Conservation (phyloP, 495 filamentous ascomycete genomes). For the Penicillium roqueforti region DNA sequence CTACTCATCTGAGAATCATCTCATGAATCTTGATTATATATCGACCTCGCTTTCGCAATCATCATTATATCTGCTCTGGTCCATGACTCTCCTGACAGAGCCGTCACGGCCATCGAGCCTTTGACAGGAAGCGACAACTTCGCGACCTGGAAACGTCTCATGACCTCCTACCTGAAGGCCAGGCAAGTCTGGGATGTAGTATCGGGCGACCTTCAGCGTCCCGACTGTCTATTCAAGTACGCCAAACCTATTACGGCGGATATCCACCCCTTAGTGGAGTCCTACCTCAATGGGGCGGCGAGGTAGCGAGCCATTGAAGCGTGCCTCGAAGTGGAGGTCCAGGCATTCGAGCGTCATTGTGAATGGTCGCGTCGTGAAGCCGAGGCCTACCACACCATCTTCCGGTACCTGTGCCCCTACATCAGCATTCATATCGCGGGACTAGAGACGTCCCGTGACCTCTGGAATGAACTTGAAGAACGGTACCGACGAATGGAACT, state of each 20-base stretch:
- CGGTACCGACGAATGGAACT: background rate
- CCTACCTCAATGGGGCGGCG: slow-evolving; percentile 7
- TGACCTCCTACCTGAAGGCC: slow-evolving; percentile 16
- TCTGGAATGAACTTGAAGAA: background rate
- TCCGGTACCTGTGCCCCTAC: background rate
- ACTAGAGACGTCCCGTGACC: background rate
- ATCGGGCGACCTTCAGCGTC: slow-evolving; percentile 8
- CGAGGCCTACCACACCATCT: background rate
- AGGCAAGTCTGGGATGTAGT: slow-evolving; percentile 14
- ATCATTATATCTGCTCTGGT: slow-evolving; percentile 28
- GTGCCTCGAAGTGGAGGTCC: slow-evolving; percentile 12
- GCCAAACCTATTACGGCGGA: slow-evolving; percentile 7
- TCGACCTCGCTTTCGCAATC: background rate
- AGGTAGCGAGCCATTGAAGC: slow-evolving; percentile 8
- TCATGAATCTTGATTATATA: background rate
- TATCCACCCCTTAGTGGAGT: slow-evolving; percentile 2
- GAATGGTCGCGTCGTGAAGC: slow-evolving; percentile 8
- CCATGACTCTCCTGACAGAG: slow-evolving; percentile 15
- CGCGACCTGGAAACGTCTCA: slow-evolving; percentile 13
- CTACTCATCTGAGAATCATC: background rate
- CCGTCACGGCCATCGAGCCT: slow-evolving; percentile 15
- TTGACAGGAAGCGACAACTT: slow-evolving; percentile 16
- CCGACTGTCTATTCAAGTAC: slow-evolving; percentile 4
- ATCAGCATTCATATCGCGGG: background rate
- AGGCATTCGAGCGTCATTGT: background rate